These are phyloP conservation scores for Prunus salicina DNA, from an alignment of 306 rosid genomes.

Conservation along the genomic window DNA sequence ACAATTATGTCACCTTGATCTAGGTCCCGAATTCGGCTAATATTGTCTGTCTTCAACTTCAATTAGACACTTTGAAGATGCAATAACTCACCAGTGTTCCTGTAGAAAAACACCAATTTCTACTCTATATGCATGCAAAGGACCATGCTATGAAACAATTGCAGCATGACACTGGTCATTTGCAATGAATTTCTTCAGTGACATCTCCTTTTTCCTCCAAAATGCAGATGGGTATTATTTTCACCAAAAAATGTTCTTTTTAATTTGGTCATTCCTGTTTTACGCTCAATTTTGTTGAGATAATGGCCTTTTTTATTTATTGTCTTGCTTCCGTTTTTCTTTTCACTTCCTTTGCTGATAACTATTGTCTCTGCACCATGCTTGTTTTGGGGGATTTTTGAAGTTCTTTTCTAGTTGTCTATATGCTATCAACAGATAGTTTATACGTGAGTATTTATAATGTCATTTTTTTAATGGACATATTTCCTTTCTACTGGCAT, in stretches of 20 bases:
- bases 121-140: background rate
- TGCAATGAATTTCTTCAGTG: background rate
- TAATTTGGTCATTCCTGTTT: background rate
- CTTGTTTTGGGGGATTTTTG: background rate
- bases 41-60: background rate
- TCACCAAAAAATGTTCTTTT: background rate
- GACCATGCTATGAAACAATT: background rate
- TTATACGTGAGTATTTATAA: background rate
- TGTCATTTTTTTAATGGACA: background rate
- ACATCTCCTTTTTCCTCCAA: background rate
- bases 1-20: too few species aligned
- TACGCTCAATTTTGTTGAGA: background rate
- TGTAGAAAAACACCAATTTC: background rate
- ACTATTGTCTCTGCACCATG: background rate
- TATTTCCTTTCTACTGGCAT: background rate
- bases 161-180: background rate
- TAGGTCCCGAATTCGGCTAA: too few species aligned
- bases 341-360: background rate
- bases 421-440: background rate
- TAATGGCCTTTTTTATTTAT: background rate
- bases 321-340: background rate
- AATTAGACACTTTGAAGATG: background rate
- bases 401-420: background rate
- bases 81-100: background rate
- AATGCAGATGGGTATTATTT: background rate